A percentile compares a stretch with the other conserved stretches of the same genome.
Evolutionary conservation across 2,329 filamentous ascomycete species (phyloP).

Genomic region (Monosporascus cannonballus): DNA sequence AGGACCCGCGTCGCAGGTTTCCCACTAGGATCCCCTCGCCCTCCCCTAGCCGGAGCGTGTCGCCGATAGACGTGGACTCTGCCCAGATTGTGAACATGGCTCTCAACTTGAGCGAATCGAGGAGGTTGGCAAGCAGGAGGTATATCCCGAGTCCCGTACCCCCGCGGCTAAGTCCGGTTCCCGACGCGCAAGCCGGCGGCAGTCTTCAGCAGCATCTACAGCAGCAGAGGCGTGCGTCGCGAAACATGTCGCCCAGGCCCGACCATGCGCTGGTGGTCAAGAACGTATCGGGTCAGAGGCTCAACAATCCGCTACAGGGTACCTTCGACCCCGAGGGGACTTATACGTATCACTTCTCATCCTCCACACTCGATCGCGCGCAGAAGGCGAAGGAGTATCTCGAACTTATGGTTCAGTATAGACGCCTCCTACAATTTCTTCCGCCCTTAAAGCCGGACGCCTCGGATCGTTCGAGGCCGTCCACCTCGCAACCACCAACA

Average conservation of each 20-base stretch:
- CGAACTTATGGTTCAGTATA: slow-evolving; percentile 79
- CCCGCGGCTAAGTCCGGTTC: slow-evolving; percentile 45
- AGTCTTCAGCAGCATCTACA: slow-evolving; percentile 65
- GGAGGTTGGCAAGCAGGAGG: slow-evolving; percentile 56
- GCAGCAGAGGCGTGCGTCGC: slow-evolving; percentile 59
- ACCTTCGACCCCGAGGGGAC: slow-evolving; percentile 41
- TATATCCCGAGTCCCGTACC: slow-evolving; percentile 46
- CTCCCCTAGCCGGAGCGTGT: slow-evolving; percentile 15
- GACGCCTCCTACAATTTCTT: slow-evolving; percentile 70
- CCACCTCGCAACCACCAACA: slow-evolving; percentile 34
- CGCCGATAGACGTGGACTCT: slow-evolving; percentile 63
- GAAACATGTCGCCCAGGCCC: slow-evolving; percentile 54
- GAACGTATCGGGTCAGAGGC: slow-evolving; percentile 32
- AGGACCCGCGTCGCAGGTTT: slow-evolving; percentile 4
- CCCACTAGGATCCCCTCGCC: slow-evolving; percentile 12
- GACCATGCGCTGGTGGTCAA: slow-evolving; percentile 36
- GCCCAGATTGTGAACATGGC: slow-evolving; percentile 91
- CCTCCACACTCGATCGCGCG: slow-evolving; percentile 73
- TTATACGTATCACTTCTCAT: slow-evolving; percentile 64
- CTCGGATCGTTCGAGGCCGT: slow-evolving; percentile 26
- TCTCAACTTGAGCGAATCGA: slow-evolving; percentile 77
- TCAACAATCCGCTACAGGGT: slow-evolving; percentile 40
- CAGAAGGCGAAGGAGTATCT: slow-evolving; percentile 81
- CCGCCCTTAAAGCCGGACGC: slow-evolving; percentile 59
- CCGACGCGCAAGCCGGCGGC: slow-evolving; percentile 47